Conservation (phyloP, 176 grass and related monocot genomes). For the Triticum dicoccoides region DNA sequence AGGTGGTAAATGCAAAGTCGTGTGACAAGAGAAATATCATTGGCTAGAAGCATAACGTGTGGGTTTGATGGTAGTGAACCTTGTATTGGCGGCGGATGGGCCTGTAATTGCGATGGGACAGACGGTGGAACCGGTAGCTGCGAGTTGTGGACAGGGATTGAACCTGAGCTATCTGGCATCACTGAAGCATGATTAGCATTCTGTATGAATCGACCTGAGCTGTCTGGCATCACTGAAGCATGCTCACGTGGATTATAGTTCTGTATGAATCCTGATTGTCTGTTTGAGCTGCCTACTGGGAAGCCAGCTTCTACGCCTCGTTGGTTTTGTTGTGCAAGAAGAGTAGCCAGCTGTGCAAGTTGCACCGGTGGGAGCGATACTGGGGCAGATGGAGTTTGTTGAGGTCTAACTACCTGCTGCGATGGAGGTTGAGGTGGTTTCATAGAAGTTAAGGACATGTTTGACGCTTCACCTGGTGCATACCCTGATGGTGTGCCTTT, state of each 20-base stretch:
- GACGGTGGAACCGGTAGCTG: slow-evolving; percentile 16
- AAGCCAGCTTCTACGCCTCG: slow-evolving; percentile 37
- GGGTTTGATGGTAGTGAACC: slow-evolving; percentile 22
- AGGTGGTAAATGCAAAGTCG: slow-evolving; percentile 16
- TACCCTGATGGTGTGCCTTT: slow-evolving; percentile 37
- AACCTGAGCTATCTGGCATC: slow-evolving; percentile 21
- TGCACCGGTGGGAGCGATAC: slow-evolving; percentile 59
- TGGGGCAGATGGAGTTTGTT: slow-evolving; percentile 41
- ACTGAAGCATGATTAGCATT: slow-evolving; percentile 34
- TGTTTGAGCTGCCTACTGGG: slow-evolving; percentile 34
- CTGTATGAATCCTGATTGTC: slow-evolving; percentile 35
- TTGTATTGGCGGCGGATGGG: not conserved
- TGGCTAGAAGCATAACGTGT: slow-evolving; percentile 5
- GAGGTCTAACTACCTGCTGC: slow-evolving; percentile 30
- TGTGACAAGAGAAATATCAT: slow-evolving; percentile 28
- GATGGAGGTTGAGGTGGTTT: slow-evolving; percentile 37
- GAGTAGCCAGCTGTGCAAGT: slow-evolving; percentile 53
- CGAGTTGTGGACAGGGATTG: slow-evolving; percentile 31
- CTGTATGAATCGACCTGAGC: slow-evolving; percentile 18
- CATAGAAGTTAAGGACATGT: slow-evolving; percentile 21
- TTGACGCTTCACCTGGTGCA: slow-evolving; percentile 43
- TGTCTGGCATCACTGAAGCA: slow-evolving; percentile 26
- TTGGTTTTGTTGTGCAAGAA: slow-evolving; percentile 66
- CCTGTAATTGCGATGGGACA: slow-evolving; percentile 21
- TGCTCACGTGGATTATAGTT: slow-evolving; percentile 37